A percentile compares a stretch with the other conserved stretches of the same genome.
These are phyloP conservation scores for Rhizopogon vinicolor DNA, from an alignment of 768 basidiomycete genomes.

Conservation along the genomic window DNA sequence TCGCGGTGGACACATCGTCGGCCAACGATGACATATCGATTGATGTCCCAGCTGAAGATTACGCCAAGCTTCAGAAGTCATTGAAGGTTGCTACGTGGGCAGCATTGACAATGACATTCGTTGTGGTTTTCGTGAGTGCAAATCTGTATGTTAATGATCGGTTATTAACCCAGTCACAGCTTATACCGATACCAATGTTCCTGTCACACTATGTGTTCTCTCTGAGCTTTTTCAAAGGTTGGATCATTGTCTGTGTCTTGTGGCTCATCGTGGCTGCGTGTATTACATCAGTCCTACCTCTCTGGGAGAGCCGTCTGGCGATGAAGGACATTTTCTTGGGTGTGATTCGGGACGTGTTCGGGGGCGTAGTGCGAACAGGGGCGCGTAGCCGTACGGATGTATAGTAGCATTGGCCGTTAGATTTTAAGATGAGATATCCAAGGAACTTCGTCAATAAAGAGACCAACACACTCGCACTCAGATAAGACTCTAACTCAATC, in stretches of 20 bases:
- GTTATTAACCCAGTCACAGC: constrained; percentile 2
- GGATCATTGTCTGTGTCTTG: constrained; percentile 12
- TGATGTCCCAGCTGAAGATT: constrained; percentile 1
- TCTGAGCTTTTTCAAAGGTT: constrained; percentile 11
- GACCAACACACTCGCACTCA: no score
- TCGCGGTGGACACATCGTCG: neutral
- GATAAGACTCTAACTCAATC: no score
- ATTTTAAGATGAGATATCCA: neutral
- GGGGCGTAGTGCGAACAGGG: neutral
- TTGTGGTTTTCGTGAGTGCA: constrained; percentile 10
- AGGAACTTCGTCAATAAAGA: no score
- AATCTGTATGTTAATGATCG: neutral
- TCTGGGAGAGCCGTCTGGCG: constrained; percentile 13
- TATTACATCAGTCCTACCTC: constrained; percentile 12
- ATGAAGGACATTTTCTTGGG: constrained; percentile 8
- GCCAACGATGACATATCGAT: constrained; percentile 1
- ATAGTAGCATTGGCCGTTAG: neutral
- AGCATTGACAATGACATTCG: constrained; percentile 9
- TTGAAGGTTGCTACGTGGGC: constrained; percentile 12
- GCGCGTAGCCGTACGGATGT: neutral
- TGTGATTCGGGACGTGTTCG: constrained; percentile 5
- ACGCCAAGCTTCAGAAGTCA: constrained; percentile 6
- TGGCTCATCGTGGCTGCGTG: constrained; percentile 14
- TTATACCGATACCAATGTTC: constrained; percentile 15
- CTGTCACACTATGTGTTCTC: constrained; percentile 14